Conservation (phyloP, 352 stramenopile species). For the Globisporangium iwayamae region DNA sequence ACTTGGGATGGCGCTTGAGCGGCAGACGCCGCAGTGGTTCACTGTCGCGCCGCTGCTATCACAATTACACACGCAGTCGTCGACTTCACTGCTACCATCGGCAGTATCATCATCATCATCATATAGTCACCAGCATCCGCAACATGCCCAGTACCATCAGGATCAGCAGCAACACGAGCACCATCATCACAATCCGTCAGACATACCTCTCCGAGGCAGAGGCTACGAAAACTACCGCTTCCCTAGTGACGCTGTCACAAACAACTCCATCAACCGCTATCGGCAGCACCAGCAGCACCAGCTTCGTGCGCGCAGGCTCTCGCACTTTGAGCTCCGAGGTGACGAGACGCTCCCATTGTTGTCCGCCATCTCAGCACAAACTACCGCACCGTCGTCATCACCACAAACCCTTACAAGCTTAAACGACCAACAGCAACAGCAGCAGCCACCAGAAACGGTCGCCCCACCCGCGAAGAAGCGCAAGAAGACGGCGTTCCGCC, state of each 20-base stretch:
- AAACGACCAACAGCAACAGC: not conserved
- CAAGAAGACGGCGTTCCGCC: constrained; percentile 41
- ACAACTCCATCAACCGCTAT: not conserved
- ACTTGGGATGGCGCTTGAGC: not conserved
- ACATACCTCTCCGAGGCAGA: not conserved
- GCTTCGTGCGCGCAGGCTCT: not conserved
- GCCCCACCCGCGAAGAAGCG: constrained; percentile 25
- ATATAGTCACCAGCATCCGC: not conserved
- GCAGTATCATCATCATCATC: not conserved
- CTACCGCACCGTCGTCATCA: not conserved
- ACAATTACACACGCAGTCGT: constrained; percentile 13
- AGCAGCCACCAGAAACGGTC: not conserved
- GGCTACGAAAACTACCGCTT: constrained; percentile 6
- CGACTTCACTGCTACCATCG: not conserved
- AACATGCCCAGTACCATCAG: not conserved
- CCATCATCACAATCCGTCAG: not conserved
- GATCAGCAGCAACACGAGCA: not conserved
- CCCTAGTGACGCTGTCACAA: not conserved
- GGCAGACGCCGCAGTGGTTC: constrained; percentile 18
- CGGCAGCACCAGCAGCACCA: constrained; percentile 2
- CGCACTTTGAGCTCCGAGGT: constrained; percentile 7
- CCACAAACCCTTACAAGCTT: not conserved
- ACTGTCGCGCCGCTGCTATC: constrained; percentile 13
- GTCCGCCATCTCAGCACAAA: not conserved
- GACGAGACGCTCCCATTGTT: constrained; percentile 2